Conservation (phyloP, 352 stramenopile genomes). For the Globisporangium nodosum region DNA sequence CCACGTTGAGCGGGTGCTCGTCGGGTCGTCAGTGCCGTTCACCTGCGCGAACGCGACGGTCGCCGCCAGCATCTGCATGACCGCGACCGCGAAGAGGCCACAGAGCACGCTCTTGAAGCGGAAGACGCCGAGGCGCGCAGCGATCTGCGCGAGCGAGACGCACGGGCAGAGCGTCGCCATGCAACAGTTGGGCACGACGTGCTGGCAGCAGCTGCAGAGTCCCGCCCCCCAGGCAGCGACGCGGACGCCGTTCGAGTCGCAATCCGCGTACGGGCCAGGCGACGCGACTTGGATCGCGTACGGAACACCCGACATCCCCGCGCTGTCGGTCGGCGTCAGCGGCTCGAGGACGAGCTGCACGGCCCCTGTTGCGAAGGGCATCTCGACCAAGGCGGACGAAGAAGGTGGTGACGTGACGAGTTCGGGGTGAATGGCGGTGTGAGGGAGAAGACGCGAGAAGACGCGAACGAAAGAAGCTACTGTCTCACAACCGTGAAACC, state of each 20-base stretch:
- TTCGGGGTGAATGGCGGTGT: no score
- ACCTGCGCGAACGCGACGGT: constrained; percentile 8
- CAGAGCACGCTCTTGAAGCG: constrained; percentile 13
- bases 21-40: background rate
- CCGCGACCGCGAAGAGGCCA: constrained; percentile 2
- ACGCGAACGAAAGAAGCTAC: no score
- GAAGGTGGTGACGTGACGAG: background rate
- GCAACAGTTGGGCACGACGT: constrained; percentile 30
- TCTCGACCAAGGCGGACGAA: background rate
- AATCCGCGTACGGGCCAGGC: constrained; percentile 11
- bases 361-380: background rate
- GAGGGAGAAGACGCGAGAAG: no score
- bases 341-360: constrained; percentile 7
- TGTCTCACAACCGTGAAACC: no score
- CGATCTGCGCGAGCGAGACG: constrained; percentile 23
- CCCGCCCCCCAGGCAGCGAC: constrained; percentile 19
- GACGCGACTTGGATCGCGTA: constrained; percentile 15
- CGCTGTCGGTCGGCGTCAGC: constrained; percentile 6
- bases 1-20: background rate
- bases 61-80: constrained; percentile 6
- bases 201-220: constrained; percentile 21
- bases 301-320: constrained; percentile 2
- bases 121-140: constrained; percentile 8
- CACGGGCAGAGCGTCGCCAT: constrained; percentile 25
- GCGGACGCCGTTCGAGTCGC: constrained; percentile 18